Evolutionary conservation across 805 yeast species (phyloP).

Genomic region (Deakozyma indianensis): DNA sequence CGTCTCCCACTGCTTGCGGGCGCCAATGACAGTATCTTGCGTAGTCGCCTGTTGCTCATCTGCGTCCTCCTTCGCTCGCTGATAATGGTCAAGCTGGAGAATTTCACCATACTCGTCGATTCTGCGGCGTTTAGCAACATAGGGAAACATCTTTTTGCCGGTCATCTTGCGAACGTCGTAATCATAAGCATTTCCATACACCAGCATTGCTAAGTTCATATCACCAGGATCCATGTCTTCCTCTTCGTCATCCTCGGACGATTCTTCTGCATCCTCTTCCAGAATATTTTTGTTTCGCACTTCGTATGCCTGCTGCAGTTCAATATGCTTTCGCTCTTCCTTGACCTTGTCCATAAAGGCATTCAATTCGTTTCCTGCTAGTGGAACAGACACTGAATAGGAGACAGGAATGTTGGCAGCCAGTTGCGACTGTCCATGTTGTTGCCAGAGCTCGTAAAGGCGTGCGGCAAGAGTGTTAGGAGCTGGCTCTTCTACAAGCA

Average conservation of each 20-base stretch:
- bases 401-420: conserved; percentile 5
- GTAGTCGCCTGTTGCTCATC: conserved; percentile 14
- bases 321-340: conserved; percentile 12
- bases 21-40: conserved; percentile 19
- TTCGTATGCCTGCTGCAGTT: conserved; percentile 20
- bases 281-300: conserved; percentile 24
- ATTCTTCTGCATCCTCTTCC: conserved; percentile 21
- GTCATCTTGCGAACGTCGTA: conserved; percentile 37
- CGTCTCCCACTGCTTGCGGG: conserved; percentile 23
- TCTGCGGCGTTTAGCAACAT: conserved; percentile 38
- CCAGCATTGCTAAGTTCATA: conserved; percentile 14
- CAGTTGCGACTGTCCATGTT: conserved; percentile 19
- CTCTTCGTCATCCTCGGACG: conserved; percentile 18
- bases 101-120: conserved; percentile 81
- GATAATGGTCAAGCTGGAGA: conserved; percentile 35
- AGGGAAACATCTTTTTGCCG: conserved; percentile 57
- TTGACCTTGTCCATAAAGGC: conserved; percentile 13
- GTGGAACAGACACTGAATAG: conserved; percentile 9
- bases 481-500: conserved; percentile 57
- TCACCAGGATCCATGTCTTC: conserved; percentile 13
- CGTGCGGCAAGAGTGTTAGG: conserved; percentile 33
- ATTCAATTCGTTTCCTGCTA: conserved; percentile 22
- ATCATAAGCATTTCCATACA: conserved; percentile 29
- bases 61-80: conserved; percentile 12
- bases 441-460: conserved; percentile 25